Evolutionary conservation across 371 early-diverging fungal species (phyloP), one percentile per base, ranked within the genome.

Genomic region (Chytridiales sp.): DNA sequence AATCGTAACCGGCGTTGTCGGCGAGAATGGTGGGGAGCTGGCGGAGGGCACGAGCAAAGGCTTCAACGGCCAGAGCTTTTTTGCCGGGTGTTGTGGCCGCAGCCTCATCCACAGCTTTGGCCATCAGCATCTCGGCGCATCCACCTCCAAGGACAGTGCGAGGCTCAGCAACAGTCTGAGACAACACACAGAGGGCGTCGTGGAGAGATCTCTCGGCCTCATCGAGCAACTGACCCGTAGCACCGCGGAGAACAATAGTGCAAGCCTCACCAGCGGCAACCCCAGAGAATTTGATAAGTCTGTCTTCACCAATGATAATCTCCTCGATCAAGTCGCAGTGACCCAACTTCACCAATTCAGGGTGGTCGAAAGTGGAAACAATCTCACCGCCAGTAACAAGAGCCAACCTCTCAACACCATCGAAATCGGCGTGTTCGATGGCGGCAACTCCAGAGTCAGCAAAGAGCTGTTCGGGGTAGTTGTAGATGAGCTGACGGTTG

Each of bases 401-500:
- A 42, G 97, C 93, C 59, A 99, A 80, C 47, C 99, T 86, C 78
- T 99, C 99, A 36, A 99, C 90, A 67, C 99, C 99, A 68, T 97
- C 98, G 71, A 99, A 99, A 69, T 99, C 99, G 40, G 99, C 99
- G 70, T 99, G 97, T 76, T 99, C 99, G 66, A 99, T 99, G 40
- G 94, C 88, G 75, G 91, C 87, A 72, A 99, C 88, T 29, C 96
- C 96, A 48, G 95, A 81, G 67, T 95, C 97, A 26, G 93, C 97
- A 74, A 99, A 91, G 55, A 99, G 83, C 77, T 98, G 97, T 77
- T 97, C 96, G 50, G 99, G 99, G 92, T 94, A 99, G 88, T 99
- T 99, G 84, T 99, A 99, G 65, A 99, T 99, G 36, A 99, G 83
- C 81, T 99, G 99, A 67, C 99, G 92, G 86, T 99, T 99, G 53